Evolutionary conservation across 2,329 filamentous ascomycete genomes (phyloP).

Genomic region (Diaporthe sp.): DNA sequence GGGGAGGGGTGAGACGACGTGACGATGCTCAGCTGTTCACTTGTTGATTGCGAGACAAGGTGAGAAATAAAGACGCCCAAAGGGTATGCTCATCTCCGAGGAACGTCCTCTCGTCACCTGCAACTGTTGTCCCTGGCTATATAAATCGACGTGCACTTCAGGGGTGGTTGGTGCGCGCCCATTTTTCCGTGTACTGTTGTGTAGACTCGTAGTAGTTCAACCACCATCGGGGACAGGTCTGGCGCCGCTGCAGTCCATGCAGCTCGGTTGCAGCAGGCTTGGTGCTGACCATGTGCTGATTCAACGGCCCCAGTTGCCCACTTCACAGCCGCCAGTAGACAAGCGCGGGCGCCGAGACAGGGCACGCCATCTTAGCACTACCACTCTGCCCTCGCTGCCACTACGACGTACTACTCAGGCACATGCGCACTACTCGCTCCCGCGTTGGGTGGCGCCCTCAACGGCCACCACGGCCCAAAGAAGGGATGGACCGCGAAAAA

Average conservation of each 20-base stretch:
- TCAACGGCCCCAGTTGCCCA: conserved; percentile 1
- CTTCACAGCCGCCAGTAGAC: not conserved
- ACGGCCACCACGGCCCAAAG: not conserved
- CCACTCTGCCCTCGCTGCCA: not conserved
- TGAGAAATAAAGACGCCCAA: not conserved
- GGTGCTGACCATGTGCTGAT: conserved; percentile 17
- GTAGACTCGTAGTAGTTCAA: not conserved
- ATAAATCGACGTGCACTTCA: not conserved
- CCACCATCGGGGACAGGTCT: not conserved
- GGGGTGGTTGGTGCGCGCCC: not conserved
- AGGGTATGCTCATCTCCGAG: conserved; percentile 24
- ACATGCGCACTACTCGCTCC: not conserved
- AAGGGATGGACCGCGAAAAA: conserved; percentile 14
- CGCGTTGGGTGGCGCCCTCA: not conserved
- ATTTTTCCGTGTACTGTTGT: not conserved
- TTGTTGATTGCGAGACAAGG: not conserved
- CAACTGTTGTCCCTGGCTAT: not conserved
- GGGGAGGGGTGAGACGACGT: not conserved
- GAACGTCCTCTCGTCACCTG: not conserved
- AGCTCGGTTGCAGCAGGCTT: not conserved
- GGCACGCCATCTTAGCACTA: conserved; percentile 10
- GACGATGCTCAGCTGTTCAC: not conserved
- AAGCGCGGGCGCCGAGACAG: conserved; percentile 9
- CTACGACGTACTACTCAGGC: not conserved
- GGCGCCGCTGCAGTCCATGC: not conserved